These are phyloP conservation scores for Pichia manshurica DNA, from an alignment of 805 yeast species.

Conservation along the genomic window DNA sequence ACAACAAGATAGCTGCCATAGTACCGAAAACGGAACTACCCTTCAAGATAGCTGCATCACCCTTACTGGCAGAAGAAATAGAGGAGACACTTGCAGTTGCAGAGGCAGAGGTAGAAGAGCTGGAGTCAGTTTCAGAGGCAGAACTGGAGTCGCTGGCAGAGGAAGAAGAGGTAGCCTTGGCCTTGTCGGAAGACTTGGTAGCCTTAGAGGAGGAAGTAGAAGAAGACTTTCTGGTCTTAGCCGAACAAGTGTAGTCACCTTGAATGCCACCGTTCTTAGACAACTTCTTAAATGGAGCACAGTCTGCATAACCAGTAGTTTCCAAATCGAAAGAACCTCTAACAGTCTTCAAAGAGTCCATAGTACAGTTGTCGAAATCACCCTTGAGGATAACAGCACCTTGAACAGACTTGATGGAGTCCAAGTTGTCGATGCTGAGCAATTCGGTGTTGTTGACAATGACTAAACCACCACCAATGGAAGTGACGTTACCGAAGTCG, in stretches of 20 bases:
- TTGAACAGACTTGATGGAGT: slow-evolving; percentile 62
- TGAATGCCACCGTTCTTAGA: slow-evolving; percentile 76
- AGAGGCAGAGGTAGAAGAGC: slow-evolving; percentile 27
- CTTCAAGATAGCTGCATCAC: slow-evolving; percentile 24
- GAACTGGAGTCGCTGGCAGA: slow-evolving; percentile 16
- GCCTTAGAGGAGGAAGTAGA: slow-evolving; percentile 29
- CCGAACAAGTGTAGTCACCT: slow-evolving; percentile 84
- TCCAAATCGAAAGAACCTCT: slow-evolving; percentile 88
- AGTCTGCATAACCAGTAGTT: slow-evolving; percentile 72
- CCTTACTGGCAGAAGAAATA: slow-evolving; percentile 27
- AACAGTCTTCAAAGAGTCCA: slow-evolving; percentile 69
- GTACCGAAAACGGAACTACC: slow-evolving; percentile 43
- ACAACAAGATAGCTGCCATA: slow-evolving; percentile 44
- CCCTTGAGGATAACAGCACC: slow-evolving; percentile 87
- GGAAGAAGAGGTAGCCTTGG: slow-evolving; percentile 20
- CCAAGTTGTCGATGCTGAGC: slow-evolving; percentile 60
- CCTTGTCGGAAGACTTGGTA: slow-evolving; percentile 26
- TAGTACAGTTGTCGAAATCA: slow-evolving; percentile 71
- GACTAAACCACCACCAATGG: slow-evolving; percentile 90
- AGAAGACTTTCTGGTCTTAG: slow-evolving; percentile 49
- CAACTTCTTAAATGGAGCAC: slow-evolving; percentile 66
- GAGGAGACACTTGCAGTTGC: slow-evolving; percentile 35
- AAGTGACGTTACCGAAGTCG: slow-evolving; percentile 62
- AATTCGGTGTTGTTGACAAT: slow-evolving; percentile 80
- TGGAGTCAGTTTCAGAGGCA: slow-evolving; percentile 41